Conservation (phyloP, 208 protist genomes). For the Naegleria fowleri region DNA sequence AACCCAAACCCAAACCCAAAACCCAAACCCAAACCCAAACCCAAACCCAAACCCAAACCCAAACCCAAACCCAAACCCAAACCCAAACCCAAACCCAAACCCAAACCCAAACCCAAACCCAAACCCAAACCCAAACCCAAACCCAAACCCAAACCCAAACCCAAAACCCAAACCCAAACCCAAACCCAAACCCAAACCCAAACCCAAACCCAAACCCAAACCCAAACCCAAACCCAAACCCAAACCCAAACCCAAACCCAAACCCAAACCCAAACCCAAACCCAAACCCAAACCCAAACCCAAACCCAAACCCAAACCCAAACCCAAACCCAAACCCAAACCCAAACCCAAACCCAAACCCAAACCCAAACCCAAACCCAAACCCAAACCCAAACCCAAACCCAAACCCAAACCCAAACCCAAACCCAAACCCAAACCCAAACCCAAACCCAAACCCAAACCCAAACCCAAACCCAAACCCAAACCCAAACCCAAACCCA, state of each 20-base stretch:
- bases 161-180: too few species aligned
- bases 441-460: not conserved
- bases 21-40: too few species aligned
- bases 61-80: not conserved
- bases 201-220: not conserved
- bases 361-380: not conserved
- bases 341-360: not conserved
- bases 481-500: not conserved
- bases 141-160: too few species aligned
- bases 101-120: not conserved
- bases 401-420: not conserved
- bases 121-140: not conserved
- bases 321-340: not conserved
- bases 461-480: not conserved
- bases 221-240: not conserved
- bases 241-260: not conserved
- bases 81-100: not conserved
- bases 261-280: not conserved
- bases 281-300: not conserved
- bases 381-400: not conserved
- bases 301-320: not conserved
- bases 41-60: not conserved
- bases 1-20: too few species aligned
- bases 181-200: not conserved
- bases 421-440: not conserved